These are phyloP conservation scores for Endogone sp. DNA, from an alignment of 192 early-diverging fungal species.

Conservation along the genomic window DNA sequence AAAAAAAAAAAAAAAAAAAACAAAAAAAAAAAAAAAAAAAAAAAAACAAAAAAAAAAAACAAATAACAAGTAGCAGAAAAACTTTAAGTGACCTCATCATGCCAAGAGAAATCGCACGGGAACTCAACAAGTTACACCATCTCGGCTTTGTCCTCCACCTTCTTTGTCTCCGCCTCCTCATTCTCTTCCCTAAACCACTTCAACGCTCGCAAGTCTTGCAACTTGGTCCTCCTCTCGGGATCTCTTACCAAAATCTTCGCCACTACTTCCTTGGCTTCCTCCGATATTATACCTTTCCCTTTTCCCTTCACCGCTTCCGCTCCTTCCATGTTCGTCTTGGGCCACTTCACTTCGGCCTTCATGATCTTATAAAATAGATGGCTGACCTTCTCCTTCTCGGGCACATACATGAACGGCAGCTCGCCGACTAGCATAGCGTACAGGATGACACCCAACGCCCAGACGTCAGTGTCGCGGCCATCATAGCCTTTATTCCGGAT, in stretches of 20 bases:
- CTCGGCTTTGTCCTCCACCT: too few relatives aligned
- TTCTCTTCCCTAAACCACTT: conserved; percentile 38
- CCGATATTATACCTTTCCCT: conserved; percentile 3
- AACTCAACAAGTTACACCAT: too few relatives aligned
- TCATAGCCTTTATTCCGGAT: conserved; percentile 61
- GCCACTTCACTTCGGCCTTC: conserved; percentile 59
- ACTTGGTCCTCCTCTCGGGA: conserved; percentile 36
- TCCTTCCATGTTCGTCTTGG: conserved; percentile 27
- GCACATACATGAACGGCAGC: conserved; percentile 72
- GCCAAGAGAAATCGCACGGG: too few relatives aligned
- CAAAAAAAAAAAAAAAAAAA: too few relatives aligned
- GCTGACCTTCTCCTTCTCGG: conserved; percentile 38
- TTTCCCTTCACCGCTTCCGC: conserved; percentile 9
- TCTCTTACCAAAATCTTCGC: conserved; percentile 36
- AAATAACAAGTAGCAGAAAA: too few relatives aligned
- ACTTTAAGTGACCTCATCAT: too few relatives aligned
- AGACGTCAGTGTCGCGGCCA: conserved; percentile 69
- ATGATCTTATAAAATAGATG: conserved; percentile 61
- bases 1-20: too few relatives aligned
- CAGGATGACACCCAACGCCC: conserved; percentile 77
- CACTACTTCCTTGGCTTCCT: conserved; percentile 49
- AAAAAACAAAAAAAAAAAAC: too few relatives aligned
- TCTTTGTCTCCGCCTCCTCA: neutral
- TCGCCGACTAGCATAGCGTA: conserved; percentile 71
- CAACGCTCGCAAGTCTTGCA: conserved; percentile 34